Evolutionary conservation across 768 basidiomycete species (phyloP).

Genomic region (Hysterangium stoloniferum): DNA sequence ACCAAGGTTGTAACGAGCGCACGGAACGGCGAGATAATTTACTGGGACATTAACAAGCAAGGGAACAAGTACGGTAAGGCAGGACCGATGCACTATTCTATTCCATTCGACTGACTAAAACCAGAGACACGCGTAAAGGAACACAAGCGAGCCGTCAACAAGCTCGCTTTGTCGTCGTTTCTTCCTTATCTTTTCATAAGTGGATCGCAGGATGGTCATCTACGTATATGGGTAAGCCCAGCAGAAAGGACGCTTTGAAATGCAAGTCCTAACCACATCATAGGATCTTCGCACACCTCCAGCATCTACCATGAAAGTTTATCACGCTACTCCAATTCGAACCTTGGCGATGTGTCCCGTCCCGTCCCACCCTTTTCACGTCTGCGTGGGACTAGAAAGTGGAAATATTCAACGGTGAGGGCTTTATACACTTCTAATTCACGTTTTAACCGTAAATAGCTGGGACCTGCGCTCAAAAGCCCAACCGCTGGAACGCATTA

Average conservation of each 20-base stretch:
- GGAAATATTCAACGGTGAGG: slow-evolving; percentile 39
- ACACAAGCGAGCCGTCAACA: slow-evolving; percentile 66
- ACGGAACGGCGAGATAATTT: slow-evolving; percentile 71
- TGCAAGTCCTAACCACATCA: neutral
- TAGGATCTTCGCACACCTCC: slow-evolving; percentile 71
- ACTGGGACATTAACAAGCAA: slow-evolving; percentile 72
- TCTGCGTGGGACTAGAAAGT: slow-evolving; percentile 60
- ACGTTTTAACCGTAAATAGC: slow-evolving; percentile 24
- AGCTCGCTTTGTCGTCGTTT: slow-evolving; percentile 57
- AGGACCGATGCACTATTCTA: neutral
- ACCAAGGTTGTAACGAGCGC: slow-evolving; percentile 77
- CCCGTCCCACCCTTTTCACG: slow-evolving; percentile 56
- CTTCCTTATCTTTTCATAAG: slow-evolving; percentile 69
- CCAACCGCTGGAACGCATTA: slow-evolving; percentile 53
- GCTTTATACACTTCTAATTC: neutral
- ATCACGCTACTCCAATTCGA: slow-evolving; percentile 61
- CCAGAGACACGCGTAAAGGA: slow-evolving; percentile 60
- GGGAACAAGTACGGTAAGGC: slow-evolving; percentile 66
- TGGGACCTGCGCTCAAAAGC: slow-evolving; percentile 55
- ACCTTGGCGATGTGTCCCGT: slow-evolving; percentile 66
- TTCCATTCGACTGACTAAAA: slow-evolving; percentile 3
- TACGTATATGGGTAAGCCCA: slow-evolving; percentile 67
- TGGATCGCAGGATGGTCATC: slow-evolving; percentile 71
- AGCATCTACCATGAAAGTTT: slow-evolving; percentile 62
- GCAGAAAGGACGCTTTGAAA: neutral